phyloP scores from a whole-genome alignment of 1,284 basidiomycete species.

The Laetiporus sulphureus region DNA sequence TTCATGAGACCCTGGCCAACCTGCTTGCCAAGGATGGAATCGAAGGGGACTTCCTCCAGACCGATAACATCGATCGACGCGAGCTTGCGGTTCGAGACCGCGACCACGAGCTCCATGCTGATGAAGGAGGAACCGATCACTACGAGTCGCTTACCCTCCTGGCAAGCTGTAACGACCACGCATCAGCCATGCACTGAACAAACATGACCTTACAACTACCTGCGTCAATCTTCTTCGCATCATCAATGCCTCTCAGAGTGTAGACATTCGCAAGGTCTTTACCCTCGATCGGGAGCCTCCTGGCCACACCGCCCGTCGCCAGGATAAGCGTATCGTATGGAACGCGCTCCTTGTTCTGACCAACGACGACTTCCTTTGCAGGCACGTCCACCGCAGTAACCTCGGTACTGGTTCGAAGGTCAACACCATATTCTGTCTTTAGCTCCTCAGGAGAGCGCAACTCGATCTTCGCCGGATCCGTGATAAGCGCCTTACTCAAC shows the following conservation, averaged over 20 bases:
- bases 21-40: slow-evolving; percentile 74
- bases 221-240: slow-evolving; percentile 72
- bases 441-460: slow-evolving; percentile 71
- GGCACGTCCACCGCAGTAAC: slow-evolving; percentile 64
- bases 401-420: slow-evolving; percentile 64
- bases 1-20: slow-evolving; percentile 79
- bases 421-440: slow-evolving; percentile 76
- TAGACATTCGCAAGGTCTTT: slow-evolving; percentile 74
- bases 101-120: slow-evolving; percentile 85
- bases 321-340: slow-evolving; percentile 72
- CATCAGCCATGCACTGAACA: slow-evolving; percentile 3
- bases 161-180: slow-evolving; percentile 15
- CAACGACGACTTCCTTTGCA: slow-evolving; percentile 55
- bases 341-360: slow-evolving; percentile 49
- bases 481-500: slow-evolving; percentile 83
- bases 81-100: slow-evolving; percentile 69
- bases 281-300: slow-evolving; percentile 75
- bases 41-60: slow-evolving; percentile 81
- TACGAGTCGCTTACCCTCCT: slow-evolving; percentile 73
- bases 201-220: slow-evolving; percentile 33
- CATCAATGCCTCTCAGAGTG: slow-evolving; percentile 67
- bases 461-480: slow-evolving; percentile 72
- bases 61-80: slow-evolving; percentile 80
- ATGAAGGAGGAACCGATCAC: slow-evolving; percentile 93
- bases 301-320: slow-evolving; percentile 62